These are phyloP conservation scores for Mycotypha africana DNA, from an alignment of 371 early-diverging fungal species.

Conservation along the genomic window DNA sequence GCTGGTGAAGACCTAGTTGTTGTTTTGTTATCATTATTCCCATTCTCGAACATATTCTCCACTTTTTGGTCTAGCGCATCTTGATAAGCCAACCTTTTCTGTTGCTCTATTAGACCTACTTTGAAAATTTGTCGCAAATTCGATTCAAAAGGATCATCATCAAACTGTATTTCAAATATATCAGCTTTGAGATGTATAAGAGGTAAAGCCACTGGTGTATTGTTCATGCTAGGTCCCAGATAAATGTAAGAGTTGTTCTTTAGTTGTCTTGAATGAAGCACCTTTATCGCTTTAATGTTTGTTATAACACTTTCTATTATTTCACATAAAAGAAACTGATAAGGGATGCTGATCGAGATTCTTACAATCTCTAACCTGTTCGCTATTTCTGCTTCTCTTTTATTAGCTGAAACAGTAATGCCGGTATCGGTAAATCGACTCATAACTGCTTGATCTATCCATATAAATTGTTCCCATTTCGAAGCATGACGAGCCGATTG, in stretches of 20 bases:
- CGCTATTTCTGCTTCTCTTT: not conserved
- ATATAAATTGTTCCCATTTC: too few species aligned
- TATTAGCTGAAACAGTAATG: too few species aligned
- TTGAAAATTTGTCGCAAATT: constrained; percentile 27
- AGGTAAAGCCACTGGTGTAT: constrained; percentile 5
- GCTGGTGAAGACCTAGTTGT: too few species aligned
- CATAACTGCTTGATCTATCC: too few species aligned
- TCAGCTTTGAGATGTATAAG: constrained; percentile 1
- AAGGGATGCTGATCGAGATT: constrained; percentile 14
- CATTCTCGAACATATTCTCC: constrained; percentile 4
- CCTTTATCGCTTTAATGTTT: constrained; percentile 20
- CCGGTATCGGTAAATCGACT: too few species aligned
- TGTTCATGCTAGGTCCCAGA: constrained; percentile 4
- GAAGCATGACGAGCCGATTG: too few species aligned
- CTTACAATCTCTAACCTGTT: constrained; percentile 1
- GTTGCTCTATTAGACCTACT: constrained; percentile 42
- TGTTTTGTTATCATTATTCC: not conserved
- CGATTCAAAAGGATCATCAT: constrained; percentile 48
- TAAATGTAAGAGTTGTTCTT: constrained; percentile 4
- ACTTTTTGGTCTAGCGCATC: constrained; percentile 45
- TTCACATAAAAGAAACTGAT: constrained; percentile 13
- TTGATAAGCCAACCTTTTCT: constrained; percentile 32
- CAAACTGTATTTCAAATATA: constrained; percentile 17
- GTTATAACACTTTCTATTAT: constrained; percentile 12
- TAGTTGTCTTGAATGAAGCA: constrained; percentile 11